These are phyloP conservation scores for Boletus barrowsii DNA, from an alignment of 768 basidiomycete species.

Conservation along the genomic window DNA sequence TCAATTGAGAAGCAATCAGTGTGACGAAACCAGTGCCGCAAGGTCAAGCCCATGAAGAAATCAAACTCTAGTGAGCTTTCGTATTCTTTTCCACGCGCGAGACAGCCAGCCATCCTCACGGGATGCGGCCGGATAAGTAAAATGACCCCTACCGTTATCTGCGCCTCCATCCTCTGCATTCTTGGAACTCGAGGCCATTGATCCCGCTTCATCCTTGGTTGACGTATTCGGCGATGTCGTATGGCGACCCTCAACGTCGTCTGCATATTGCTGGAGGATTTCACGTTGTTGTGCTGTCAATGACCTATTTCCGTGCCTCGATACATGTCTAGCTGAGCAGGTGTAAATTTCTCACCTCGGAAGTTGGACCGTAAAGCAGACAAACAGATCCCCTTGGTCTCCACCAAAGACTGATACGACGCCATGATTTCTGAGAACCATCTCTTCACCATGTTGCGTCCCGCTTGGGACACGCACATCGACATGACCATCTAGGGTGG, in stretches of 20 bases:
- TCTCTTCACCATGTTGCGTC: slow-evolving; percentile 96
- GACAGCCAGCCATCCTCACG: slow-evolving; percentile 63
- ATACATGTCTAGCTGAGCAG: slow-evolving; percentile 3
- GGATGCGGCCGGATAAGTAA: slow-evolving; percentile 54
- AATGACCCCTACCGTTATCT: slow-evolving; percentile 73
- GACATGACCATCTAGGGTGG: slow-evolving; percentile 93
- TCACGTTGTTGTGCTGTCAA: slow-evolving; percentile 81
- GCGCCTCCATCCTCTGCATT: slow-evolving; percentile 21
- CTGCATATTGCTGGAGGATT: slow-evolving; percentile 85
- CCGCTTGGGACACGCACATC: slow-evolving; percentile 90
- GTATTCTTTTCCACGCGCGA: slow-evolving; percentile 65
- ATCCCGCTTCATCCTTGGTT: slow-evolving; percentile 18
- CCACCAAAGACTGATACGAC: slow-evolving; percentile 59
- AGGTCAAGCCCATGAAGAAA: slow-evolving; percentile 50
- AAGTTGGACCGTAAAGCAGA: slow-evolving; percentile 82
- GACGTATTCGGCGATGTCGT: slow-evolving; percentile 13
- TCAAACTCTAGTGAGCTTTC: slow-evolving; percentile 69
- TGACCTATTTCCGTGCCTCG: slow-evolving; percentile 48
- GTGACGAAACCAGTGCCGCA: slow-evolving; percentile 26
- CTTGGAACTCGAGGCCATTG: slow-evolving; percentile 18
- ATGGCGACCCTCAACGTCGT: slow-evolving; percentile 80
- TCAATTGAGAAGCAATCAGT: slow-evolving; percentile 30
- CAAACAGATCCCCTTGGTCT: slow-evolving; percentile 80
- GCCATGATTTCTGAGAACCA: slow-evolving; percentile 88
- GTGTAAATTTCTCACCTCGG: slow-evolving; percentile 66